These are phyloP conservation scores for Aspergillus japonicus DNA, from an alignment of 2,329 filamentous ascomycete genomes.

Conservation along the genomic window DNA sequence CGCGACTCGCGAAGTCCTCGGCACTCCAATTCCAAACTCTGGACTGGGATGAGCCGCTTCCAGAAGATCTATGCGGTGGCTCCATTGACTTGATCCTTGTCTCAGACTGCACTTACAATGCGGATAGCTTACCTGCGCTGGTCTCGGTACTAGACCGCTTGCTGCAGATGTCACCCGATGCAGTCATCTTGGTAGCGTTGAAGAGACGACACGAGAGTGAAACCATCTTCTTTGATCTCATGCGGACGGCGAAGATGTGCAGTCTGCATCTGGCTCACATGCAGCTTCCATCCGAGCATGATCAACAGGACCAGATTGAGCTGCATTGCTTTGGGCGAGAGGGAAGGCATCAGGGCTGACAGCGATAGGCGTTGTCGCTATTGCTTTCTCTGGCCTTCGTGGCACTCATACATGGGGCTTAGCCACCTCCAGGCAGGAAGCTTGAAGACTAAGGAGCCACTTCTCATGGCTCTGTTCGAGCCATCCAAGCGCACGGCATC, in stretches of 20 bases:
- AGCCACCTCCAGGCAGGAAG: no score
- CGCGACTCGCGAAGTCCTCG: constrained; percentile 45
- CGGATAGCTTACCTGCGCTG: constrained; percentile 63
- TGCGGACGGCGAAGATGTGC: constrained; percentile 43
- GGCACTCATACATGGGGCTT: no score
- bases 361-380: not conserved
- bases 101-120: constrained; percentile 73
- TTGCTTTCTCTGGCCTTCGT: not conserved
- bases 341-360: not conserved
- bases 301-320: constrained; percentile 38
- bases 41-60: constrained; percentile 62
- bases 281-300: constrained; percentile 38
- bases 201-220: constrained; percentile 69
- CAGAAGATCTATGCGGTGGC: constrained; percentile 37
- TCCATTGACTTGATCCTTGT: constrained; percentile 61
- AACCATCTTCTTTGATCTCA: constrained; percentile 63
- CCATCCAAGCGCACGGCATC: no score
- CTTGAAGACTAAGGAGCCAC: no score
- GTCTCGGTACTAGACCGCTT: constrained; percentile 57
- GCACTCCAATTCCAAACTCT: constrained; percentile 52
- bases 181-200: constrained; percentile 59
- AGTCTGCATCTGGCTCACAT: constrained; percentile 33
- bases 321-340: constrained; percentile 35
- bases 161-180: constrained; percentile 48
- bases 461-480: no score